Conservation (phyloP, 176 grass and related monocot genomes). For the Cymbopogon citratus region DNA sequence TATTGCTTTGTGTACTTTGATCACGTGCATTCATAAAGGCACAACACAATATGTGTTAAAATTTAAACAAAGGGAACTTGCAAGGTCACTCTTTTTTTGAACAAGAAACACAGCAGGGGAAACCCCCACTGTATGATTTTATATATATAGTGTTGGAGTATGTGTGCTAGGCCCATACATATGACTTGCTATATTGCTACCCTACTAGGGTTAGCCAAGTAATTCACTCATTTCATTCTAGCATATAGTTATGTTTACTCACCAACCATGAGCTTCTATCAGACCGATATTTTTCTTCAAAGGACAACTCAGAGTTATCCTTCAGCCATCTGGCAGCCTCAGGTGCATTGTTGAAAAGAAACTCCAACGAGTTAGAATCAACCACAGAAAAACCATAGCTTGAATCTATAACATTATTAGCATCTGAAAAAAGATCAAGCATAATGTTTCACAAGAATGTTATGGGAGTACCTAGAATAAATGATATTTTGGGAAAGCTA, state of each 20-base stretch:
- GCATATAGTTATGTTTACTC: conserved; percentile 31
- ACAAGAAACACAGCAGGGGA: no score
- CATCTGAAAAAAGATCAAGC: conserved; percentile 53
- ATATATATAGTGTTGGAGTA: no score
- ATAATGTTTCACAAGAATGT: conserved; percentile 3
- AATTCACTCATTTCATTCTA: no score
- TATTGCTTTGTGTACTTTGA: neutral
- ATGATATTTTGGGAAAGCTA: neutral
- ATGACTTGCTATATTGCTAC: no score
- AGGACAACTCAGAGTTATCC: conserved; percentile 71
- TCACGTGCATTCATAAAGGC: neutral
- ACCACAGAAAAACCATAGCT: conserved; percentile 86
- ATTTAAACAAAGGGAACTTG: neutral
- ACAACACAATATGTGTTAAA: neutral
- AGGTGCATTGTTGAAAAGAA: conserved; percentile 82
- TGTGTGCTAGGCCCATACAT: no score
- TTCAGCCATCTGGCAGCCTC: conserved; percentile 66
- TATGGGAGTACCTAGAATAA: neutral
- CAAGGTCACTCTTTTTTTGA: no score
- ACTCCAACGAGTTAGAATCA: conserved; percentile 89
- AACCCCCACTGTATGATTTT: no score
- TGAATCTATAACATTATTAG: conserved; percentile 55
- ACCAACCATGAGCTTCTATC: conserved; percentile 88
- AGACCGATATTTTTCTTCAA: conserved; percentile 61
- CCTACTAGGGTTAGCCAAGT: no score